These are phyloP conservation scores for Paraconiothyrium sp. DNA, from an alignment of 2,329 filamentous ascomycete species.

Conservation along the genomic window DNA sequence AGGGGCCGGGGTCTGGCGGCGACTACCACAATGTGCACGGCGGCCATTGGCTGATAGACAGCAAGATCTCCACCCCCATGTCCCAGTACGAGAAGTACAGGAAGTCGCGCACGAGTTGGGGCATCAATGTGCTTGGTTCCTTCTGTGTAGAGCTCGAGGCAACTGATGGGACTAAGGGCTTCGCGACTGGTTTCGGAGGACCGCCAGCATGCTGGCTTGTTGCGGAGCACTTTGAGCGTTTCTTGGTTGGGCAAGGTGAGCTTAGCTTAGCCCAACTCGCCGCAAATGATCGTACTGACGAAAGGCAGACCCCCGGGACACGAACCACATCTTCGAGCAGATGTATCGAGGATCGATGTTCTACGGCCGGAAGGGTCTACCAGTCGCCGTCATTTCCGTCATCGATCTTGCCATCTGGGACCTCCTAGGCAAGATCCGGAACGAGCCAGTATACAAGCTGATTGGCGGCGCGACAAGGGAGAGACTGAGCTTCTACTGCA, in stretches of 20 bases:
- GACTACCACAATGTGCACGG: constrained; percentile 93
- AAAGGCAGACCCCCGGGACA: constrained; percentile 80
- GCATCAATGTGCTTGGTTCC: constrained; percentile 93
- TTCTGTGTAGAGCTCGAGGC: constrained; percentile 92
- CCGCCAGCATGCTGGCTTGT: constrained; percentile 94
- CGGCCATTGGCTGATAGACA: constrained; percentile 83
- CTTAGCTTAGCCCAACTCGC: not conserved
- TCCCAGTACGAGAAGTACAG: constrained; percentile 89
- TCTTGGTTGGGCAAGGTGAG: constrained; percentile 79
- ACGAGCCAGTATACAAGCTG: constrained; percentile 93
- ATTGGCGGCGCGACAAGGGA: constrained; percentile 91
- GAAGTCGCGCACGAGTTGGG: constrained; percentile 88
- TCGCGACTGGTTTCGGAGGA: constrained; percentile 93
- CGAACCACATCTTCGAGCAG: constrained; percentile 91
- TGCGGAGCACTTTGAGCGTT: constrained; percentile 91
- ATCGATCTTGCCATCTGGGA: constrained; percentile 96
- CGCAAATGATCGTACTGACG: not conserved
- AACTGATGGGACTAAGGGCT: constrained; percentile 89
- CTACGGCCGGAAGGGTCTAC: constrained; percentile 91
- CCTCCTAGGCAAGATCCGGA: constrained; percentile 86
- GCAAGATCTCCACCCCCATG: constrained; percentile 91
- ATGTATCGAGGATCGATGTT: constrained; percentile 98
- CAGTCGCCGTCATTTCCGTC: constrained; percentile 90
- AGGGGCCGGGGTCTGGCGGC: constrained; percentile 71
- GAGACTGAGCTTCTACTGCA: constrained; percentile 92